Percentiles rank a stretch among this genome's conserved stretches.
Conservation (phyloP, 306 rosid species). For the Castanospermum australe region DNA sequence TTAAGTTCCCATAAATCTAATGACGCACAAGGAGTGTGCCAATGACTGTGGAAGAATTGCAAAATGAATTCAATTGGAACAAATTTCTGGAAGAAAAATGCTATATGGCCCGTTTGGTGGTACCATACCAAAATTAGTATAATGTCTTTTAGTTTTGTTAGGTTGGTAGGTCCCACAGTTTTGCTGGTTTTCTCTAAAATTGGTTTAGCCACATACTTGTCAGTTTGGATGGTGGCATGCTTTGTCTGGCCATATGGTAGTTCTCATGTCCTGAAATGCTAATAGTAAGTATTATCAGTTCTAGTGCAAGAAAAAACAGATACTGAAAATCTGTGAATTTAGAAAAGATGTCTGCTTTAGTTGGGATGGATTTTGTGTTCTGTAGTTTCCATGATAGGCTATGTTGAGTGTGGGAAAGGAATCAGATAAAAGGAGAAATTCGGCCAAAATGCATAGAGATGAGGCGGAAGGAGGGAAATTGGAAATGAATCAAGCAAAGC, state of each 20-base stretch:
- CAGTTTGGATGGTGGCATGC: background rate
- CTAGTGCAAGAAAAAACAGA: background rate
- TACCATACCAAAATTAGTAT: background rate
- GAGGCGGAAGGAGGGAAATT: background rate
- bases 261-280: no score
- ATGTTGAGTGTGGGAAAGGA: background rate
- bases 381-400: background rate
- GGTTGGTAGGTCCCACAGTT: background rate
- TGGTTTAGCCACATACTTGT: background rate
- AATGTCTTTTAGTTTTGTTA: background rate
- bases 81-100: background rate
- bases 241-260: background rate
- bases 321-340: background rate
- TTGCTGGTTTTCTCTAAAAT: background rate
- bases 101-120: background rate
- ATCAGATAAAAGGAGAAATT: background rate
- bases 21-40: background rate
- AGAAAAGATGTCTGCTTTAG: background rate
- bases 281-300: background rate
- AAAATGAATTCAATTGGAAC: background rate
- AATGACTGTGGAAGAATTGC: background rate
- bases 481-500: background rate
- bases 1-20: constrained; percentile 2
- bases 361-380: background rate
- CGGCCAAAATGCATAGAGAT: background rate